Evolutionary conservation across 2,329 filamentous ascomycete species (phyloP).

Genomic region (Thermothelomyces thermophilus): DNA sequence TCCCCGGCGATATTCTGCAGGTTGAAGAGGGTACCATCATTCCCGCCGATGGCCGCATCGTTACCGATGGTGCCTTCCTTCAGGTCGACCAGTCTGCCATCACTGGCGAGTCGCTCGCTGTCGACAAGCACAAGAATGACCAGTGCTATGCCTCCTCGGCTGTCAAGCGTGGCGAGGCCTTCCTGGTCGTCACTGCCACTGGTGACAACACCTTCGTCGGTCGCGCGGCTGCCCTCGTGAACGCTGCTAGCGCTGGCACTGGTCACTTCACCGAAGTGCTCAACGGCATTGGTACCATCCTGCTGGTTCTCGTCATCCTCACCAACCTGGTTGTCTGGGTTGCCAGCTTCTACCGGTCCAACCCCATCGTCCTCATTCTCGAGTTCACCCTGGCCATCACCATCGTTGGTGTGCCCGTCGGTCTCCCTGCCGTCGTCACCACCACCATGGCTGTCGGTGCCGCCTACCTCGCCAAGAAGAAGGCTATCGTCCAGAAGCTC

Average conservation of each 20-base stretch:
- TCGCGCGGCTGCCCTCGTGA: conserved; percentile 79
- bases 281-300: conserved; percentile 75
- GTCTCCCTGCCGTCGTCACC: conserved; percentile 87
- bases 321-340: conserved; percentile 81
- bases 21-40: conserved; percentile 91
- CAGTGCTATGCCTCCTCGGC: conserved; percentile 78
- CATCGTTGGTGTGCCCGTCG: conserved; percentile 86
- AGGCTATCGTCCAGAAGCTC: conserved; percentile 89
- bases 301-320: conserved; percentile 73
- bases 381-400: conserved; percentile 83
- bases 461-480: conserved; percentile 84
- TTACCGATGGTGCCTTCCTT: conserved; percentile 76
- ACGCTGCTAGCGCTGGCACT: conserved; percentile 62
- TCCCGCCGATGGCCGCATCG: conserved; percentile 78
- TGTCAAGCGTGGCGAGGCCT: conserved; percentile 85
- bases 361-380: conserved; percentile 70
- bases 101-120: conserved; percentile 84
- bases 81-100: conserved; percentile 91
- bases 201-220: conserved; percentile 89
- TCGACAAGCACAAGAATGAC: conserved; percentile 80
- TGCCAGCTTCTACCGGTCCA: conserved; percentile 81
- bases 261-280: conserved; percentile 91
- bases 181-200: conserved; percentile 73
- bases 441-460: conserved; percentile 94
- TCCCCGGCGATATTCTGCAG: conserved; percentile 84